phyloP scores from a whole-genome alignment of 768 basidiomycete species.

The Boletus pseudo-olivaceus region DNA sequence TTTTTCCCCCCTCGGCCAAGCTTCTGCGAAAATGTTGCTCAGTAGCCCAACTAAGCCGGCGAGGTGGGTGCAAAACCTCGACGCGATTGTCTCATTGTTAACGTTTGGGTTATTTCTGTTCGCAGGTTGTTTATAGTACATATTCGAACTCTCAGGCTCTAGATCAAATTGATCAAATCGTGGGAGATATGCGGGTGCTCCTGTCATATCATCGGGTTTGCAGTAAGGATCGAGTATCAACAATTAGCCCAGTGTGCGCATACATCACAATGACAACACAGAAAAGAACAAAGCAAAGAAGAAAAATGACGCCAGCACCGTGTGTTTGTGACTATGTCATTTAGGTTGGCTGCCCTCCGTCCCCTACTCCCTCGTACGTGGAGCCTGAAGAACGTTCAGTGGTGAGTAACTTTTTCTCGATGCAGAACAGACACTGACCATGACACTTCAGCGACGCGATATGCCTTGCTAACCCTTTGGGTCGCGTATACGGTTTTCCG shows the following conservation, averaged over 20 bases:
- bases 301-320: background rate
- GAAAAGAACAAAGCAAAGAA: too few relatives aligned
- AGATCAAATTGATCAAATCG: background rate
- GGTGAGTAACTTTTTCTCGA: background rate
- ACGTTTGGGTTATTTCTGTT: background rate
- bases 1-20: background rate
- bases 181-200: background rate
- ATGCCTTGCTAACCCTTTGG: conserved; percentile 4
- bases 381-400: background rate
- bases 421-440: background rate
- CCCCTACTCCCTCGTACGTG: too few relatives aligned
- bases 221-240: background rate
- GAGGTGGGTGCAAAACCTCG: background rate
- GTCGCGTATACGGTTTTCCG: conserved; percentile 4
- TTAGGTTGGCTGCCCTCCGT: background rate
- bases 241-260: background rate
- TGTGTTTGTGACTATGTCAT: too few relatives aligned
- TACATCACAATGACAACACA: background rate
- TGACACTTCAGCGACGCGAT: background rate
- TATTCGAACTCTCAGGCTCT: background rate
- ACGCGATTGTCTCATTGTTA: background rate
- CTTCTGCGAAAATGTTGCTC: too few relatives aligned
- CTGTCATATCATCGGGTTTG: too few relatives aligned
- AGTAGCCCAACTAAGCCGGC: background rate
- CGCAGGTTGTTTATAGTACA: too few relatives aligned